A percentile compares a stretch with the other conserved stretches of the same genome.
phyloP scores from a whole-genome alignment of 1,139 yeast genomes.

The Suhomyces terraborum region DNA sequence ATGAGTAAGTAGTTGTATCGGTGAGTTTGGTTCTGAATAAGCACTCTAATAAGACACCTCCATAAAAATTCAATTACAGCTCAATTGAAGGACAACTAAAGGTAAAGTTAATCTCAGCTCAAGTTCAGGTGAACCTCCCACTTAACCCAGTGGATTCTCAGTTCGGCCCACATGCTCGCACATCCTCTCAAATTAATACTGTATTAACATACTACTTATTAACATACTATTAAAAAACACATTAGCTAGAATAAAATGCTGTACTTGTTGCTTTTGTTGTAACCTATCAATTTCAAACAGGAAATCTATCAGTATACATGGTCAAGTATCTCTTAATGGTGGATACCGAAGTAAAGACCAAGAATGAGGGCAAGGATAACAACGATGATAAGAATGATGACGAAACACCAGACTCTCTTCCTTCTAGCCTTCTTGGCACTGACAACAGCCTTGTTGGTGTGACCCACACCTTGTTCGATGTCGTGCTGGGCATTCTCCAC shows the following conservation, averaged over 20 bases:
- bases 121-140: too few relatives aligned
- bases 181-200: neutral
- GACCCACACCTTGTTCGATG: slow-evolving; percentile 92
- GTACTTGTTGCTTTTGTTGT: slow-evolving; percentile 12
- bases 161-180: too few relatives aligned
- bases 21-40: too few relatives aligned
- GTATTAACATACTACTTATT: slow-evolving; percentile 11
- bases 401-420: slow-evolving; percentile 86
- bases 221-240: slow-evolving; percentile 12
- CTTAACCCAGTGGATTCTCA: too few relatives aligned
- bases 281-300: slow-evolving; percentile 10
- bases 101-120: too few relatives aligned
- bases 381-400: slow-evolving; percentile 61
- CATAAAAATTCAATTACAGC: too few relatives aligned
- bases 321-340: slow-evolving; percentile 14
- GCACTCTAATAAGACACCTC: too few relatives aligned
- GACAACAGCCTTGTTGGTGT: slow-evolving; percentile 86
- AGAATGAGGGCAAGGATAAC: slow-evolving; percentile 71
- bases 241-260: slow-evolving; percentile 10
- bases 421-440: slow-evolving; percentile 89
- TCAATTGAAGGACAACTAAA: too few relatives aligned
- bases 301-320: slow-evolving; percentile 14
- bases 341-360: slow-evolving; percentile 46
- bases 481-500: slow-evolving; percentile 84
- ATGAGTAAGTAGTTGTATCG: too few relatives aligned